Conservation (phyloP, 164 flowering plant species). For the Brasenia schreberi region DNA sequence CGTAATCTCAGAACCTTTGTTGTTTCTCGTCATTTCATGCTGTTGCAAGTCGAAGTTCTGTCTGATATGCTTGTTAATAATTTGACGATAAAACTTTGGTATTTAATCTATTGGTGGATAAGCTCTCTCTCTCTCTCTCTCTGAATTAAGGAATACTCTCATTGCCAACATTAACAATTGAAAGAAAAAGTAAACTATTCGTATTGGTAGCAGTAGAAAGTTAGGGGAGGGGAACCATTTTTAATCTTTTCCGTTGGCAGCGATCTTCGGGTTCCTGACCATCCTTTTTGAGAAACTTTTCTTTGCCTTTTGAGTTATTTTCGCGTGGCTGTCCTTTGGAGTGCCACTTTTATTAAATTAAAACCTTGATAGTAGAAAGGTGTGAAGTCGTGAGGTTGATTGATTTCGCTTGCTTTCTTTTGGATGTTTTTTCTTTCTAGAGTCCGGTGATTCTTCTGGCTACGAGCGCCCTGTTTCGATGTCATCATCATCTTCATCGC, state of each 20-base stretch:
- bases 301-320: slow-evolving; percentile 1
- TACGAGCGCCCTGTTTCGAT: background rate
- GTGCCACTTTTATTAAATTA: background rate
- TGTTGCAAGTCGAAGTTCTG: slow-evolving; percentile 2
- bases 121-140: background rate
- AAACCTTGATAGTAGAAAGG: no score
- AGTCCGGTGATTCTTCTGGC: background rate
- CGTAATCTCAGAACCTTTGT: background rate
- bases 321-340: background rate
- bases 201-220: background rate
- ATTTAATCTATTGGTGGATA: background rate
- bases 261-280: background rate
- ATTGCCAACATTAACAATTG: background rate
- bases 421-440: background rate
- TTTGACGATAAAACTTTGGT: background rate
- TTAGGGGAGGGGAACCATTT: background rate
- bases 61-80: slow-evolving; percentile 14
- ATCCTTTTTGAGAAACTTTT: slow-evolving; percentile 2
- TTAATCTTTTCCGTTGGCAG: background rate
- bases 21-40: background rate
- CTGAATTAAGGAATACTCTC: background rate
- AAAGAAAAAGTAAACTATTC: background rate
- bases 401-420: background rate
- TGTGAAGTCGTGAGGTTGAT: no score
- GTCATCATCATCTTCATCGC: background rate